Evolutionary conservation across 805 yeast species (phyloP).

Genomic region (Cyberlindnera euphorbiiphila): DNA sequence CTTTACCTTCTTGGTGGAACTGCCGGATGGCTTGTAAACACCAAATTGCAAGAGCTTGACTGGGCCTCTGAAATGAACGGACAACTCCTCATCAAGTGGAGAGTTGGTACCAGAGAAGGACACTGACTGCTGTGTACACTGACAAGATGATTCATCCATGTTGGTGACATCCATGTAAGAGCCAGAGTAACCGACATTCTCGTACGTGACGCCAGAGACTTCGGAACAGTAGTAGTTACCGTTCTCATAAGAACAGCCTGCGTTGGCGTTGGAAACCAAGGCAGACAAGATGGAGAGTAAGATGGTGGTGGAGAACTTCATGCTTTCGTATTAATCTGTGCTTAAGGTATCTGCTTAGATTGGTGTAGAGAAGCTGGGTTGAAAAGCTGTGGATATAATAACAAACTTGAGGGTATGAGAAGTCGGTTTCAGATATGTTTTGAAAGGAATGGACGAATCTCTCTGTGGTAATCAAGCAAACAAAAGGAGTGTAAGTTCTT

Average conservation of each 20-base stretch:
- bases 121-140: constrained; percentile 55
- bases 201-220: constrained; percentile 62
- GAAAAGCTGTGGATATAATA: no score
- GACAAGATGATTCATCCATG: constrained; percentile 70
- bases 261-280: constrained; percentile 21
- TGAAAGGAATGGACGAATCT: constrained; percentile 18
- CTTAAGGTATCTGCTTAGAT: no score
- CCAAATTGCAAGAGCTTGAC: constrained; percentile 77
- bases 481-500: no score
- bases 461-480: no score
- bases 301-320: constrained; percentile 25
- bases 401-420: no score
- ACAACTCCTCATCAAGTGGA: constrained; percentile 82
- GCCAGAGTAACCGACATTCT: constrained; percentile 81
- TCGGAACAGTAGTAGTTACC: constrained; percentile 85
- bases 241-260: constrained; percentile 42
- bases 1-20: constrained; percentile 35
- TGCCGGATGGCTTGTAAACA: constrained; percentile 72
- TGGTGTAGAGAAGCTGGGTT: no score
- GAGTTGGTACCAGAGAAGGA: constrained; percentile 69
- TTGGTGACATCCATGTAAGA: constrained; percentile 72
- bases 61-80: constrained; percentile 92
- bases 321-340: no score
- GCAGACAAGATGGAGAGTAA: constrained; percentile 23
- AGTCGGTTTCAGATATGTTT: constrained; percentile 13